A percentile compares a stretch with the other conserved stretches of the same genome.
Evolutionary conservation across 495 filamentous ascomycete species (phyloP).

Genomic region (Darksidea phi): DNA sequence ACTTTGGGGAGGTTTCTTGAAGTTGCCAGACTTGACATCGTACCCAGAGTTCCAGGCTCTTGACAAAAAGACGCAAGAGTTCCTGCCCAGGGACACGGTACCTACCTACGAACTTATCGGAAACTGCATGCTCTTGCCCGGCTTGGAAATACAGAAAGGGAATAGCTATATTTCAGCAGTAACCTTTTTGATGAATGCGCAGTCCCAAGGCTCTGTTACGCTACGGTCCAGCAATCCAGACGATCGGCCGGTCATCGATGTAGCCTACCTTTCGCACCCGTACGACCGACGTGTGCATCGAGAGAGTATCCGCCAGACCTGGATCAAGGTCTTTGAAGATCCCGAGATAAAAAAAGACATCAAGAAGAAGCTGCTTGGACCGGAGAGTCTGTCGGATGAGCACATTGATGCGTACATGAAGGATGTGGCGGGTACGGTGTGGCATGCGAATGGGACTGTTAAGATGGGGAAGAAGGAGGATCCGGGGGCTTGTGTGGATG

Average conservation of each 20-base stretch:
- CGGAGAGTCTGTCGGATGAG: constrained; percentile 55
- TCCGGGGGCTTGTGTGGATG: constrained; percentile 38
- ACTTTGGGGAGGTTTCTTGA: constrained; percentile 25
- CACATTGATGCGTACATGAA: constrained; percentile 49
- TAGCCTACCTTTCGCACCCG: constrained; percentile 42
- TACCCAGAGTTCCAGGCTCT: constrained; percentile 23
- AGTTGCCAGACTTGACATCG: constrained; percentile 18
- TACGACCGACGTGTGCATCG: constrained; percentile 58
- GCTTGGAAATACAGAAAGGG: constrained; percentile 10
- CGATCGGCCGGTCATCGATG: constrained; percentile 29
- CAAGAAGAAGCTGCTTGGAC: constrained; percentile 45
- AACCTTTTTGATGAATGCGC: constrained; percentile 32
- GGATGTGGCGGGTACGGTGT: constrained; percentile 13
- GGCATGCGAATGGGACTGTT: constrained; percentile 26
- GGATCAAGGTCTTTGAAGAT: constrained; percentile 46
- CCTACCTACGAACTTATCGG: constrained; percentile 21
- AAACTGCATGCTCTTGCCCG: constrained; percentile 5
- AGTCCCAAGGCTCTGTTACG: constrained; percentile 25
- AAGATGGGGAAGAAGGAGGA: constrained; percentile 38
- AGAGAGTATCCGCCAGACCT: constrained; percentile 52
- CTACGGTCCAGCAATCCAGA: constrained; percentile 20
- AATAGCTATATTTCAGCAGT: constrained; percentile 14
- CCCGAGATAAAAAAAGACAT: constrained; percentile 52
- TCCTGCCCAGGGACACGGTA: constrained; percentile 13
- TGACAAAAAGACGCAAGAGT: constrained; percentile 14